Evolutionary conservation across 2,329 filamentous ascomycete genomes (phyloP), one percentile per base, ranked within the genome.

Genomic region (Penicillium sp.): DNA sequence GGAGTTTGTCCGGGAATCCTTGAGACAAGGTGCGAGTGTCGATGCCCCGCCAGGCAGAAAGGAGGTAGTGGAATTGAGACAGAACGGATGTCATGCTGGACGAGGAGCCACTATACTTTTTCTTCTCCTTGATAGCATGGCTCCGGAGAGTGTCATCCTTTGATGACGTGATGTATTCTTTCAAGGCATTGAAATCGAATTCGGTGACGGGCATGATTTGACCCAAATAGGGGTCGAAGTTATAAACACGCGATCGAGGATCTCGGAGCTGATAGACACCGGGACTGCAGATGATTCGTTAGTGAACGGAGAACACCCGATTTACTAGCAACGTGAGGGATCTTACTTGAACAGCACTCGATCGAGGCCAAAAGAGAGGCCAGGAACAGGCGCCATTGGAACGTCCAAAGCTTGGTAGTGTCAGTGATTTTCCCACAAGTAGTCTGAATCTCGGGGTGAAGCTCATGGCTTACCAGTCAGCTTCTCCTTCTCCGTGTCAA

Each of bases 221-320:
- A 51, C 90, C 82, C 18, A 98, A 78, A 62, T 96, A 96, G 0
- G 94, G 93, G 64, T 98, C 91, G 61, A 98, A 98, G 66, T 98
- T 98, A 77, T 83, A 98, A 5, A 97, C 89, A 13, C 83, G 80
- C 35, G 91, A 90, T 49, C 88, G 81, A 25, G 85, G 83, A 66
- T 98, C 93, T 68, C 95, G 90, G 44, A 98, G 79, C 43, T 88
- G 84, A 66, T 96, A 95, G 34, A 96, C 88, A 24, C 93, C 90
- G 2, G 85, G 85, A 61, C 73, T 77, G 5, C 41, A 28, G 55
- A 51, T 29, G 33, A 8, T 4, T 29, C 35, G 27, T 51, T 54
- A 57, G 43, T 33, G 38, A 4, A 28, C n/a, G 27, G 28, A 7
- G 9, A 18, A 39, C 9, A 18, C 6, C 27, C 32, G 9, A 28